Percentiles rank a stretch among this genome's conserved stretches.
Evolutionary conservation across 2,329 filamentous ascomycete species (phyloP).

Genomic region (Endocalyx cinctus): DNA sequence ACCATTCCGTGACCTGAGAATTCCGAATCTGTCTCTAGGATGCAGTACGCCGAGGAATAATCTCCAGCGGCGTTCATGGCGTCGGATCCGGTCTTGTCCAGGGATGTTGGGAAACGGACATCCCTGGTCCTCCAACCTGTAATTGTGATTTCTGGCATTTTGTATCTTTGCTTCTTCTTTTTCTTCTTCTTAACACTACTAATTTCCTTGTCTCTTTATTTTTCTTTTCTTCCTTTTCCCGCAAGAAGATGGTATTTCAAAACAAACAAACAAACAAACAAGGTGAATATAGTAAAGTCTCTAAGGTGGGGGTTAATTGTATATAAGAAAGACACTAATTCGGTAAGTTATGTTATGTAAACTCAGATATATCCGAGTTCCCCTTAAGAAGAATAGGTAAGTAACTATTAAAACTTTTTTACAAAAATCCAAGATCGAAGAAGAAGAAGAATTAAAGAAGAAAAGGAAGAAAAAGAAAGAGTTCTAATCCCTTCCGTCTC

Average conservation of each 20-base stretch:
- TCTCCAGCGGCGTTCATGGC: slow-evolving; percentile 94
- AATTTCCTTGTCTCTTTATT: neutral
- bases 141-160: slow-evolving; percentile 60
- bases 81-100: slow-evolving; percentile 94
- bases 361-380: neutral
- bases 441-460: neutral
- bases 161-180: slow-evolving; percentile 2
- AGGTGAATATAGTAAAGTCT: slow-evolving; percentile 1
- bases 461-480: too few species aligned
- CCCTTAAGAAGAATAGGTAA: too few species aligned
- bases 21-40: slow-evolving; percentile 73
- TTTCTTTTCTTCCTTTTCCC: neutral
- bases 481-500: too few species aligned
- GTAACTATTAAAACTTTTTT: too few species aligned
- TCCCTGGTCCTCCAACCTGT: slow-evolving; percentile 68
- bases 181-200: neutral
- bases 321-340: neutral
- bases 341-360: too few species aligned
- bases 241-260: neutral
- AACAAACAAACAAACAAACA: neutral
- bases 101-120: slow-evolving; percentile 81
- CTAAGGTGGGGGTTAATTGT: neutral
- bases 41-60: slow-evolving; percentile 93
- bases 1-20: slow-evolving; percentile 77
- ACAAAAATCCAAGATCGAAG: slow-evolving; percentile 2